phyloP scores from a whole-genome alignment of 352 stramenopile species.

The Phytophthora nicotianae region DNA sequence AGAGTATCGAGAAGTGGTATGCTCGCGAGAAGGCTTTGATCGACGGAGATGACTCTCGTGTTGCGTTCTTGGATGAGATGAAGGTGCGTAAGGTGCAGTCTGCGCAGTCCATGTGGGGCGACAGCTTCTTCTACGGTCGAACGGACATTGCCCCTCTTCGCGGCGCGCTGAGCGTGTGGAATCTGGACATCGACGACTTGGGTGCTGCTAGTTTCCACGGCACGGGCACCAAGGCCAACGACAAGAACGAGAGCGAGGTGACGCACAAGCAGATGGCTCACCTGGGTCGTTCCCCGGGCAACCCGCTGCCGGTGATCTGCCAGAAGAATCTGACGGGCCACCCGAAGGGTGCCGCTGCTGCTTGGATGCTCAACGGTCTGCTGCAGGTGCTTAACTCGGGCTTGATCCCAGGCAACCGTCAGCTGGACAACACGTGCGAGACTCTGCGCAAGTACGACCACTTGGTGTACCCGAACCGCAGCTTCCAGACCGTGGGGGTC shows the following conservation, averaged over 20 bases:
- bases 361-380: slow-evolving; percentile 87
- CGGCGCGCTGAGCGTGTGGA: slow-evolving; percentile 81
- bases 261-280: slow-evolving; percentile 86
- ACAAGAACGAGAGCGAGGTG: slow-evolving; percentile 90
- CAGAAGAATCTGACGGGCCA: slow-evolving; percentile 88
- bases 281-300: slow-evolving; percentile 71
- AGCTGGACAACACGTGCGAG: slow-evolving; percentile 81
- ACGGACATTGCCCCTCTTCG: slow-evolving; percentile 77
- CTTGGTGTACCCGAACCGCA: slow-evolving; percentile 83
- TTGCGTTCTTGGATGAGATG: slow-evolving; percentile 67
- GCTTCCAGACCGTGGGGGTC: slow-evolving; percentile 76
- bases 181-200: slow-evolving; percentile 80
- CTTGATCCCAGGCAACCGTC: slow-evolving; percentile 81
- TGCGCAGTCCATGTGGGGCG: slow-evolving; percentile 72
- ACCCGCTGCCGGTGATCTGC: slow-evolving; percentile 77
- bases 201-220: slow-evolving; percentile 84
- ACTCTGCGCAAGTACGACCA: slow-evolving; percentile 77
- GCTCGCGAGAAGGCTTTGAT: slow-evolving; percentile 57
- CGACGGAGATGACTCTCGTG: slow-evolving; percentile 38
- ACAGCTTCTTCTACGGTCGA: slow-evolving; percentile 66
- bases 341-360: slow-evolving; percentile 80
- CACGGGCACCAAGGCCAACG: slow-evolving; percentile 87
- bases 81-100: slow-evolving; percentile 73
- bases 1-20: slow-evolving; percentile 78
- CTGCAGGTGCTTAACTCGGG: slow-evolving; percentile 81